These are phyloP conservation scores for Mortierella sp. DNA, from an alignment of 371 early-diverging fungal genomes.

Conservation along the genomic window DNA sequence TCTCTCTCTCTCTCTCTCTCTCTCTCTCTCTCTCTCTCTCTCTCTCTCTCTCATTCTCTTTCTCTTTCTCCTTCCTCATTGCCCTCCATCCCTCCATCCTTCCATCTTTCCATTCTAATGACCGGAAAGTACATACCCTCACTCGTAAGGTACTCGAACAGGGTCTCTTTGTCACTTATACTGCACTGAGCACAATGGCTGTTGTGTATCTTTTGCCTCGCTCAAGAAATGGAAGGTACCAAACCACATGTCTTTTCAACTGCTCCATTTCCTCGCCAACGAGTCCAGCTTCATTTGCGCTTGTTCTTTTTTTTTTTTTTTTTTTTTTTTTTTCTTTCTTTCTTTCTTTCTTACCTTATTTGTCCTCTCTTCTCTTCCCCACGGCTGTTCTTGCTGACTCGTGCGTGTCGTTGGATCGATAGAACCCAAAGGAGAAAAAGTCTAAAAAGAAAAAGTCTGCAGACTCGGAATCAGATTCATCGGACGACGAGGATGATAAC, in stretches of 20 bases:
- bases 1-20: not conserved
- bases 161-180: conserved; percentile 82
- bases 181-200: conserved; percentile 91
- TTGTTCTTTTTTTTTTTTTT: too few species aligned
- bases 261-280: not conserved
- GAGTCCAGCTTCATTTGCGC: too few species aligned
- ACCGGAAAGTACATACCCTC: conserved; percentile 45
- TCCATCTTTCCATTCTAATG: conserved; percentile 16
- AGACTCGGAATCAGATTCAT: conserved; percentile 63
- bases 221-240: conserved; percentile 78
- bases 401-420: conserved; percentile 14
- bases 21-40: conserved; percentile 6
- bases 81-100: not conserved
- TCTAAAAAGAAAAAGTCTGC: conserved; percentile 40
- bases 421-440: conserved; percentile 51
- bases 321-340: not conserved
- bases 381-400: too few species aligned
- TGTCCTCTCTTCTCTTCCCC: not conserved
- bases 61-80: conserved; percentile 8
- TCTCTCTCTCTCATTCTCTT: conserved; percentile 17
- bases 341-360: not conserved
- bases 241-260: conserved; percentile 48
- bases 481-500: conserved; percentile 67
- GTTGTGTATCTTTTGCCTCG: conserved; percentile 77
- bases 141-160: conserved; percentile 43